Base-by-base conservation (phyloP, 805 yeast species). In the Blastobotrys parvus region DNA sequence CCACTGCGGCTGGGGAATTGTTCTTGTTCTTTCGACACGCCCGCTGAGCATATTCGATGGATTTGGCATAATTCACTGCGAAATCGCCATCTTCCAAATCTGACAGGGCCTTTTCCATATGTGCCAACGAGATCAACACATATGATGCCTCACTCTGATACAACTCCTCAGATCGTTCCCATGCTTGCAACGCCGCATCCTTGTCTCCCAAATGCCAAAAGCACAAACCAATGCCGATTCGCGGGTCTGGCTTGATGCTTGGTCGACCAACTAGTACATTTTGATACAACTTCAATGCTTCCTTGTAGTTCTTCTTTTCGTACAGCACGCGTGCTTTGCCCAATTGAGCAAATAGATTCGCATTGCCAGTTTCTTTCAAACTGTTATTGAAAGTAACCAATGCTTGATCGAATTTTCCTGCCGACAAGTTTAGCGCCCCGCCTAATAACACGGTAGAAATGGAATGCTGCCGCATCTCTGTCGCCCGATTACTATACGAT, bases 211-310 rank as follows among this genome's bases (percentile, higher is more conserved):
- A 67, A 47, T 76, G 76, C 97, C 97, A 92, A 59, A 80, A 90
- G 62, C 97, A 89, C 50, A 92, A 67, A 29, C 98, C 99, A 47
- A 90, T 77, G 22, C 97, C 99, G 47, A 92, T 74, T 62, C 99
- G 72, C 16, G 97, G 94, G 64, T 90, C 97, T 3, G 97, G 97
- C 52, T 75, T 74, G 30, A 82, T 59, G 18, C 49, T 40, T 2
- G 97, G 97, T 48, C 87, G 80, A 39, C 80, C 69, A 27, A 80
- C 71, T 50, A 92, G 68, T 5, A 84, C 80, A 50, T 82, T 83
- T 68, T 92, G 99, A 63, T 85, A 92, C 25, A 84, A 61, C 59
- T 80, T 81, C 54, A 92, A 71, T 13, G 95, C 88, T 4, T 74
- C 78, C 19, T 72, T 60, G 61, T 79, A 88, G 58, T 83, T 82